phyloP scores from a whole-genome alignment of 257 asterid genomes.

The Gentiana dahurica region DNA sequence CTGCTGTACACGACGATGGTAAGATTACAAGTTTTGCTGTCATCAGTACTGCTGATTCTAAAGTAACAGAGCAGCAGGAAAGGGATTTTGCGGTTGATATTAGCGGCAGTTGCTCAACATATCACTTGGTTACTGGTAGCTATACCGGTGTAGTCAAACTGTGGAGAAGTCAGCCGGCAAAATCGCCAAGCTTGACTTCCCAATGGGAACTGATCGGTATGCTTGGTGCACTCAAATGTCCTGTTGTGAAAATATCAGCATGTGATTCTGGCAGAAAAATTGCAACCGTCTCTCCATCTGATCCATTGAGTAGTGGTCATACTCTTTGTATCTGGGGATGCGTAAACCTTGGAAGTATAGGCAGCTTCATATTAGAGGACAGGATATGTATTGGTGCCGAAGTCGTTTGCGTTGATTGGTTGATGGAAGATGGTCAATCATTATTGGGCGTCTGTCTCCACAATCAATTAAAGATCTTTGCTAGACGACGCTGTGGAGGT shows the following conservation, averaged over 20 bases:
- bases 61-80: constrained; percentile 31
- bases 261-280: constrained; percentile 65
- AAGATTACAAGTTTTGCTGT: constrained; percentile 60
- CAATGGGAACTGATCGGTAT: constrained; percentile 78
- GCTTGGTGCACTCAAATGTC: constrained; percentile 50
- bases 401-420: constrained; percentile 63
- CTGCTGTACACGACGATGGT: constrained; percentile 44
- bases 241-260: constrained; percentile 42
- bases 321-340: constrained; percentile 70
- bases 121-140: constrained; percentile 80
- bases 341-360: constrained; percentile 44
- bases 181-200: constrained; percentile 26
- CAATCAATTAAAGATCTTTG: constrained; percentile 58
- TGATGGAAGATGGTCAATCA: constrained; percentile 64
- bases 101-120: constrained; percentile 38
- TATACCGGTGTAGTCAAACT: constrained; percentile 57
- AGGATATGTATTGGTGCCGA: constrained; percentile 52
- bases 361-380: constrained; percentile 72
- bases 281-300: constrained; percentile 43
- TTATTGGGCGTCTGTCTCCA: constrained; percentile 70
- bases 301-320: constrained; percentile 22
- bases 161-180: constrained; percentile 71
- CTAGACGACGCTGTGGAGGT: constrained; percentile 49
- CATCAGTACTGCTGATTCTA: constrained; percentile 38
- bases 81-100: constrained; percentile 24